A percentile compares a stretch with the other conserved stretches of the same genome.
Evolutionary conservation across 2,329 filamentous ascomycete species (phyloP).

Genomic region (Colletotrichum abscissum): DNA sequence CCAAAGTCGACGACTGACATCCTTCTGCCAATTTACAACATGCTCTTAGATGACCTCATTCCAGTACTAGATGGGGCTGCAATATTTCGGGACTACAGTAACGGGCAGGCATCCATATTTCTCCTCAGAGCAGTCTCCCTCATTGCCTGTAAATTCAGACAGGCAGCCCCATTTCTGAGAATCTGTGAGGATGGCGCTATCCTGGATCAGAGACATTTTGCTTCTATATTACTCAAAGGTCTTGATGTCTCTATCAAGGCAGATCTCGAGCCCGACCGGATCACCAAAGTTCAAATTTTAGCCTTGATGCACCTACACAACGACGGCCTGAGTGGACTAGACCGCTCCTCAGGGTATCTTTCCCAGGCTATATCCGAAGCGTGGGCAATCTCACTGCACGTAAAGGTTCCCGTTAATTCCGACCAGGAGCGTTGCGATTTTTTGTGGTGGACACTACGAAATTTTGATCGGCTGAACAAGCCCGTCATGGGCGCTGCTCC

Average conservation of each 20-base stretch:
- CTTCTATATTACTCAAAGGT: constrained; percentile 34
- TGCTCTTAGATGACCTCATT: constrained; percentile 35
- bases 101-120: constrained; percentile 37
- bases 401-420: constrained; percentile 34
- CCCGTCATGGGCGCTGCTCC: constrained; percentile 38
- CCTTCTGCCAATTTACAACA: constrained; percentile 35
- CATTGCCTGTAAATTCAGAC: constrained; percentile 39
- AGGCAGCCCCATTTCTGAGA: constrained; percentile 39
- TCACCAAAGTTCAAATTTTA: constrained; percentile 40
- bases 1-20: constrained; percentile 35
- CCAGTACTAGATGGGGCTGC: constrained; percentile 34
- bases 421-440: constrained; percentile 34
- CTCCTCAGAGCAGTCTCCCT: constrained; percentile 41
- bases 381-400: constrained; percentile 40
- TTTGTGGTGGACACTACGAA: constrained; percentile 38
- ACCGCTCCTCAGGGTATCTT: constrained; percentile 38
- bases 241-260: constrained; percentile 41
- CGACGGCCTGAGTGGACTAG: constrained; percentile 38
- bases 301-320: constrained; percentile 42
- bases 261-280: constrained; percentile 39
- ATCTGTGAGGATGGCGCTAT: constrained; percentile 30
- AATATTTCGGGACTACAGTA: constrained; percentile 36
- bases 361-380: constrained; percentile 41
- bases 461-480: constrained; percentile 39
- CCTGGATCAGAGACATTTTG: constrained; percentile 36